Conservation (phyloP, 352 stramenopile genomes). For the Globisporangium irregulare region DNA sequence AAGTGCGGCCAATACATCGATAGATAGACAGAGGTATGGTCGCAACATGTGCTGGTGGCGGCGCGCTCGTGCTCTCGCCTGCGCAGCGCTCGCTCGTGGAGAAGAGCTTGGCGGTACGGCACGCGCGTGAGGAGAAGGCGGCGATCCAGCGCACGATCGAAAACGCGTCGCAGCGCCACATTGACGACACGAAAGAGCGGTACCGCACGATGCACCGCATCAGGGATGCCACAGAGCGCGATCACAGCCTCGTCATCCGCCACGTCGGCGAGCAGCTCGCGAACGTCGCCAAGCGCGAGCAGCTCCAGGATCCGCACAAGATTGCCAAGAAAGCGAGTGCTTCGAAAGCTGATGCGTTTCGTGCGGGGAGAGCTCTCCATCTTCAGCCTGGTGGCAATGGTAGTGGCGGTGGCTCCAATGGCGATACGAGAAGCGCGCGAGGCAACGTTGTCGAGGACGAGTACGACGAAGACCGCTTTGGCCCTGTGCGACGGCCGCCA, state of each 20-base stretch:
- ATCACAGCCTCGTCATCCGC: slow-evolving; percentile 52
- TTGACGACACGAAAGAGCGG: slow-evolving; percentile 34
- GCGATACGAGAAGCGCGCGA: background rate
- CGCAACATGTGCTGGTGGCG: slow-evolving; percentile 8
- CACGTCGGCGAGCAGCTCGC: slow-evolving; percentile 63
- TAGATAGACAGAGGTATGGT: background rate
- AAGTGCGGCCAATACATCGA: background rate
- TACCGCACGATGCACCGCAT: slow-evolving; percentile 21
- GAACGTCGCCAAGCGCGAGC: slow-evolving; percentile 34
- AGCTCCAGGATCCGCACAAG: slow-evolving; percentile 19
- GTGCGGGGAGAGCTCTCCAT: background rate
- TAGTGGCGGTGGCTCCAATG: background rate
- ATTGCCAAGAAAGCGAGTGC: background rate
- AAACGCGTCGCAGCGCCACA: slow-evolving; percentile 20
- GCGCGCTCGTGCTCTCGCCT: slow-evolving; percentile 38
- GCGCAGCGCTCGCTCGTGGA: slow-evolving; percentile 50
- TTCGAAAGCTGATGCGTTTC: background rate
- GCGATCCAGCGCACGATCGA: slow-evolving; percentile 37
- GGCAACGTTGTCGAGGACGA: slow-evolving; percentile 24
- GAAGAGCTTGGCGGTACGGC: slow-evolving; percentile 46
- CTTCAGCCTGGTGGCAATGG: background rate
- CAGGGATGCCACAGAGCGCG: slow-evolving; percentile 16
- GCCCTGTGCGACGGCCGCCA: slow-evolving; percentile 40
- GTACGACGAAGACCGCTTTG: slow-evolving; percentile 64
- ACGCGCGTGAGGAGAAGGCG: slow-evolving; percentile 33